Conservation (phyloP, 805 yeast species). For the Monosporozyma yasuniensis region DNA sequence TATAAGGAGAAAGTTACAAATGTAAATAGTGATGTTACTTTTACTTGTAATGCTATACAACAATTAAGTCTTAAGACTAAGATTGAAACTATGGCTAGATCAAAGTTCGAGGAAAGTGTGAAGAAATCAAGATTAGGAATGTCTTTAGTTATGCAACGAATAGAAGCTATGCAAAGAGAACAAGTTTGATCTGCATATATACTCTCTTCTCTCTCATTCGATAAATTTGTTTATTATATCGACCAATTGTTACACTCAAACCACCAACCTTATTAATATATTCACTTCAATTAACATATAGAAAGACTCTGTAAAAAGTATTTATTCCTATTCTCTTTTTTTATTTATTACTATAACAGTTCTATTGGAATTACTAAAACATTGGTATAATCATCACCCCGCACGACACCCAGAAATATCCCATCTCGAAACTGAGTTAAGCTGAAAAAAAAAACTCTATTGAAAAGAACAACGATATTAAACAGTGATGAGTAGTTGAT, state of each 20-base stretch:
- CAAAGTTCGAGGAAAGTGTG: slow-evolving; percentile 59
- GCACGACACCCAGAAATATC: background rate
- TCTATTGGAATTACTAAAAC: too few relatives aligned
- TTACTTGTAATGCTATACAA: slow-evolving; percentile 58
- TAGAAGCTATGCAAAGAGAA: slow-evolving; percentile 28
- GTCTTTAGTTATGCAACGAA: slow-evolving; percentile 61
- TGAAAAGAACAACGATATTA: background rate
- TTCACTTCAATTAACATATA: background rate
- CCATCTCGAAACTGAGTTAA: background rate
- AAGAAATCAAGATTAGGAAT: slow-evolving; percentile 40
- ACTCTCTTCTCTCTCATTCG: background rate
- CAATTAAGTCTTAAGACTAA: slow-evolving; percentile 47
- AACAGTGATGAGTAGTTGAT: background rate
- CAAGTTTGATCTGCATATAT: background rate
- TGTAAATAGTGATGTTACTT: slow-evolving; percentile 55
- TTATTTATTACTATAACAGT: too few relatives aligned
- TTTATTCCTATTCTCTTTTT: background rate
- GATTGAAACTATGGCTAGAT: slow-evolving; percentile 77
- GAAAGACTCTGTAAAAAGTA: background rate
- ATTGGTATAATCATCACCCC: background rate
- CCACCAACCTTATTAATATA: background rate
- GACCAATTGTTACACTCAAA: background rate
- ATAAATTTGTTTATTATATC: too few relatives aligned
- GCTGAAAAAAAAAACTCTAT: background rate
- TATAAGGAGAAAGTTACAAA: slow-evolving; percentile 30